phyloP scores from a whole-genome alignment of 805 yeast genomes.

The Saccharomycopsis microspora region DNA sequence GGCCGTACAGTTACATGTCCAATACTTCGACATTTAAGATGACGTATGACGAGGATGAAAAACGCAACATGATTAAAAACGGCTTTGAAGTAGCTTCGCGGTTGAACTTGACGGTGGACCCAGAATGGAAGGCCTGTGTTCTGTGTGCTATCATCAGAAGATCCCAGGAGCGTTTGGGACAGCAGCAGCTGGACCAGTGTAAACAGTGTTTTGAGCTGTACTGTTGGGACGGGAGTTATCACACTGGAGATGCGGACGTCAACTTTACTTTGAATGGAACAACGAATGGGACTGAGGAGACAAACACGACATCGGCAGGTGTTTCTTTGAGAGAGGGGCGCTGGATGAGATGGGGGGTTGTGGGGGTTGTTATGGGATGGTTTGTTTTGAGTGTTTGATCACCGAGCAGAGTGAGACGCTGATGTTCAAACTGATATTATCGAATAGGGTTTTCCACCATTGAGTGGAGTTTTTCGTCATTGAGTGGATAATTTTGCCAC shows the following conservation, averaged over 20 bases:
- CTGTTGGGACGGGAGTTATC: constrained; percentile 59
- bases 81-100: constrained; percentile 65
- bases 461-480: too few relatives aligned
- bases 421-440: too few relatives aligned
- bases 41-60: constrained; percentile 47
- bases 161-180: constrained; percentile 55
- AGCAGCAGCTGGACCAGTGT: constrained; percentile 55
- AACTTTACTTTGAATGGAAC: constrained; percentile 13
- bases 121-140: constrained; percentile 61
- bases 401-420: too few relatives aligned
- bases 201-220: constrained; percentile 55
- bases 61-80: constrained; percentile 49
- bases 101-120: constrained; percentile 54
- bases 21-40: constrained; percentile 68
- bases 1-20: constrained; percentile 51
- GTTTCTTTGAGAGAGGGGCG: too few relatives aligned
- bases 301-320: background rate
- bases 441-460: too few relatives aligned
- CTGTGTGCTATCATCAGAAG: constrained; percentile 79
- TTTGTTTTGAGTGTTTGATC: too few relatives aligned
- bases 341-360: too few relatives aligned
- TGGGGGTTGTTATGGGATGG: too few relatives aligned
- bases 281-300: constrained; percentile 7
- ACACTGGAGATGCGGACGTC: background rate
- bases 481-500: too few relatives aligned